Evolutionary conservation across 148 eudicot genomes (phyloP).

Genomic region (Vaccinium myrtillus): DNA sequence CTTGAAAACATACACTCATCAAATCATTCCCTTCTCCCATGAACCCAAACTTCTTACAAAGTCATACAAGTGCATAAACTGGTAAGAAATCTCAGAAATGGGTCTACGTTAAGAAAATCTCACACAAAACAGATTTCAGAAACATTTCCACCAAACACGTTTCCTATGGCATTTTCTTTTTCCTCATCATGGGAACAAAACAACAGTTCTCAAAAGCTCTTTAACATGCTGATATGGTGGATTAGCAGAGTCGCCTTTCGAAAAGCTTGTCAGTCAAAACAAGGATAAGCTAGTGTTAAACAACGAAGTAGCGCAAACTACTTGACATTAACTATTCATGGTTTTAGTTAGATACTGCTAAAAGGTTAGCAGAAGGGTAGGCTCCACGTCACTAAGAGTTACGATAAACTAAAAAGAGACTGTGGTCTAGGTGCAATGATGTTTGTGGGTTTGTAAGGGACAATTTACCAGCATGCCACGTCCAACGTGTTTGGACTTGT

Average conservation of each 20-base stretch:
- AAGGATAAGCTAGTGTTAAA: background rate
- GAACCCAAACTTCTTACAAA: background rate
- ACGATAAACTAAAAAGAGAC: background rate
- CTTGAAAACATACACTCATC: background rate
- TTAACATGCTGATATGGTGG: background rate
- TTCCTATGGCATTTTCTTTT: background rate
- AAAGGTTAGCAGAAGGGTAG: background rate
- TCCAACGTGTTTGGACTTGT: background rate
- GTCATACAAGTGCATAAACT: background rate
- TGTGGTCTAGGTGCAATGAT: background rate
- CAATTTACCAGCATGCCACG: background rate
- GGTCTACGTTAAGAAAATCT: background rate
- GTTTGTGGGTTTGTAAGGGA: background rate
- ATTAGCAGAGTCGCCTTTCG: background rate
- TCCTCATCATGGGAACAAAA: background rate
- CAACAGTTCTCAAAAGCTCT: background rate
- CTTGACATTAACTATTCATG: constrained; percentile 1
- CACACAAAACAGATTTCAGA: background rate
- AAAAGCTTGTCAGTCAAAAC: background rate
- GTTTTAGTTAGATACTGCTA: background rate
- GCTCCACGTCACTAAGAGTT: background rate
- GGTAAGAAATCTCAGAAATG: background rate
- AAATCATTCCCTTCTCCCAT: background rate
- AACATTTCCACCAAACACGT: background rate
- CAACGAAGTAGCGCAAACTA: background rate